Percentiles rank a stretch among this genome's conserved stretches.
These are phyloP conservation scores for Rhodotorula diobovata DNA, from an alignment of 768 basidiomycete species.

Conservation along the genomic window DNA sequence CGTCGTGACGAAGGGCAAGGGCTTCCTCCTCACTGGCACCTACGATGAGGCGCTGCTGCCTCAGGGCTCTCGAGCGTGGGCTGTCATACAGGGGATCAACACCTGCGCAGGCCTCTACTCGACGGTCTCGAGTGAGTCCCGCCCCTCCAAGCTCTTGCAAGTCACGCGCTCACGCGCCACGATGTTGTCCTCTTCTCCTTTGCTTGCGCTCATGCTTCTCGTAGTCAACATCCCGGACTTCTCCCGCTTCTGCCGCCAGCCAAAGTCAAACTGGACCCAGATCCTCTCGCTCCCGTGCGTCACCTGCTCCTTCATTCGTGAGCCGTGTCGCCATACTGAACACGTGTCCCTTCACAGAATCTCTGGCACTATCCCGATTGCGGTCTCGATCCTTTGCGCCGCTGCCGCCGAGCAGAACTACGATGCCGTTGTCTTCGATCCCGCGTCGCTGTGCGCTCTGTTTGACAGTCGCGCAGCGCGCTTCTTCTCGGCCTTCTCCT, in stretches of 20 bases:
- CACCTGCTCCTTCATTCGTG: neutral
- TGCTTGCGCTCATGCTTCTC: conserved; percentile 5
- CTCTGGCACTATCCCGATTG: too few relatives aligned
- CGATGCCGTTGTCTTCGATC: conserved; percentile 8
- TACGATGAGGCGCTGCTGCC: conserved; percentile 33
- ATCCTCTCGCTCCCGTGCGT: conserved; percentile 39
- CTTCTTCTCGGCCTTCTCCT: conserved; percentile 16
- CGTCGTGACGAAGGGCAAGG: conserved; percentile 21
- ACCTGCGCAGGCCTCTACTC: too few relatives aligned
- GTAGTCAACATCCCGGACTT: conserved; percentile 45
- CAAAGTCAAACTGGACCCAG: conserved; percentile 40
- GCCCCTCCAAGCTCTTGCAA: too few relatives aligned
- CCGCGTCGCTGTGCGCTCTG: conserved; percentile 13
- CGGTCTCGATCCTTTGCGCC: conserved; percentile 1
- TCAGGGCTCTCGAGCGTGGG: conserved; percentile 27
- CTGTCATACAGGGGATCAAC: too few relatives aligned
- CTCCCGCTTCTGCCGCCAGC: conserved; percentile 41
- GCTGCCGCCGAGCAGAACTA: conserved; percentile 11
- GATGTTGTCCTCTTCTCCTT: too few relatives aligned
- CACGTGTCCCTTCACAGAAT: too few relatives aligned
- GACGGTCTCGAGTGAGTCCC: too few relatives aligned
- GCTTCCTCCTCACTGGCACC: conserved; percentile 5
- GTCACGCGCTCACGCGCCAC: too few relatives aligned
- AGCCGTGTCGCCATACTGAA: too few relatives aligned
- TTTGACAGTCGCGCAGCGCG: conserved; percentile 20